Conservation (phyloP, 2,329 filamentous ascomycete species). For the Drechslera avenae region DNA sequence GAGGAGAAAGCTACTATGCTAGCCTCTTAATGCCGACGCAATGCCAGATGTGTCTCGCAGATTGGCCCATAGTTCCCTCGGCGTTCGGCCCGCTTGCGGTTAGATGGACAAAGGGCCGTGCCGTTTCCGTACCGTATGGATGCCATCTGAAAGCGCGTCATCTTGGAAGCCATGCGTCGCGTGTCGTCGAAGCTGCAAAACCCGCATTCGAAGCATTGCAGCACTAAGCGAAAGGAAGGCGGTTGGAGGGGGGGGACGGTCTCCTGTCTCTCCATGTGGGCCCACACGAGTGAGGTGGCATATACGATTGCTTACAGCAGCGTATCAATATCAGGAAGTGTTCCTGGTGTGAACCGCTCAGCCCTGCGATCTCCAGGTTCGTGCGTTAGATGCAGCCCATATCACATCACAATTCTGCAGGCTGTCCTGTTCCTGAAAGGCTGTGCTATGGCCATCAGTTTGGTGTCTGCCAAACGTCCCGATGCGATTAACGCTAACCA, state of each 20-base stretch:
- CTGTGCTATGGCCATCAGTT: slow-evolving; percentile 37
- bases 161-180: slow-evolving; percentile 28
- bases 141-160: slow-evolving; percentile 29
- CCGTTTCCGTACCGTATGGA: slow-evolving; percentile 36
- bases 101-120: slow-evolving; percentile 36
- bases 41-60: slow-evolving; percentile 38
- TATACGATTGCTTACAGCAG: slow-evolving; percentile 15
- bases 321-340: slow-evolving; percentile 22
- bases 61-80: slow-evolving; percentile 29
- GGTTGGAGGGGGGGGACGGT: slow-evolving; percentile 9
- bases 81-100: slow-evolving; percentile 29
- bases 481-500: slow-evolving; percentile 13
- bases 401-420: slow-evolving; percentile 32
- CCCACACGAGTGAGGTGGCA: slow-evolving; percentile 17
- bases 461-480: slow-evolving; percentile 17
- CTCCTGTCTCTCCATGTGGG: slow-evolving; percentile 17
- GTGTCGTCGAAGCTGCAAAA: slow-evolving; percentile 23
- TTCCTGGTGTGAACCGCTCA: slow-evolving; percentile 35
- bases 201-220: slow-evolving; percentile 22
- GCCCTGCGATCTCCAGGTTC: slow-evolving; percentile 33
- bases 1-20: slow-evolving; percentile 33
- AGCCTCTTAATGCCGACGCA: slow-evolving; percentile 31
- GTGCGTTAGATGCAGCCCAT: slow-evolving; percentile 31
- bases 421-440: slow-evolving; percentile 29
- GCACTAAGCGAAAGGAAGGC: slow-evolving; percentile 16